phyloP scores from a whole-genome alignment of 2,329 filamentous ascomycete genomes.

The Stylonectria norvegica region DNA sequence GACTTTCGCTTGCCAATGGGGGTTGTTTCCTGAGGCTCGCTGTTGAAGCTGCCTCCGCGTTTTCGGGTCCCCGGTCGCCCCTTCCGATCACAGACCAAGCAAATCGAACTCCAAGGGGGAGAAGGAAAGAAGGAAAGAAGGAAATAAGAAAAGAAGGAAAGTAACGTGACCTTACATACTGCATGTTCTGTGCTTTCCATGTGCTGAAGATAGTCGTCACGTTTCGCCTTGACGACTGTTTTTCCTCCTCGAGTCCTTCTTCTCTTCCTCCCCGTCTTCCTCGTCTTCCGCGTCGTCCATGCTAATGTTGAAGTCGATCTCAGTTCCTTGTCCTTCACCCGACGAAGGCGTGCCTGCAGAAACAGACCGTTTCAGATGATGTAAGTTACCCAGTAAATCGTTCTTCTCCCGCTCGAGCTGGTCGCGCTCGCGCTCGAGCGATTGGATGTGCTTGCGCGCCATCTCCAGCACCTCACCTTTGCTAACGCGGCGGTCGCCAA shows the following conservation, averaged over 20 bases:
- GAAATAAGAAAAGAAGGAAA: neutral
- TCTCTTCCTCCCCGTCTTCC: slow-evolving; percentile 1
- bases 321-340: slow-evolving; percentile 9
- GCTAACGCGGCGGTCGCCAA: slow-evolving; percentile 22
- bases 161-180: neutral
- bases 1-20: no score
- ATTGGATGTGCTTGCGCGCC: slow-evolving; percentile 26
- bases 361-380: slow-evolving; percentile 15
- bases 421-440: slow-evolving; percentile 22
- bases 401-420: slow-evolving; percentile 23
- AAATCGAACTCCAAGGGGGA: neutral
- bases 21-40: no score
- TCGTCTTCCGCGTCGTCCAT: slow-evolving; percentile 12
- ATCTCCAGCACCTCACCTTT: slow-evolving; percentile 29
- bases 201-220: no score
- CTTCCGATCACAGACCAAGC: no score
- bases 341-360: slow-evolving; percentile 9
- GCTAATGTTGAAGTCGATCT: slow-evolving; percentile 13
- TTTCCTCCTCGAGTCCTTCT: no score
- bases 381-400: slow-evolving; percentile 24
- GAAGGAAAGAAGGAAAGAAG: neutral
- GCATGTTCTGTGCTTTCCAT: no score
- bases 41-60: no score
- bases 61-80: no score
- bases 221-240: no score